A percentile compares a stretch with the other conserved stretches of the same genome.
These are phyloP conservation scores for Scutellaria baicalensis DNA, from an alignment of 257 asterid genomes.

Conservation along the genomic window DNA sequence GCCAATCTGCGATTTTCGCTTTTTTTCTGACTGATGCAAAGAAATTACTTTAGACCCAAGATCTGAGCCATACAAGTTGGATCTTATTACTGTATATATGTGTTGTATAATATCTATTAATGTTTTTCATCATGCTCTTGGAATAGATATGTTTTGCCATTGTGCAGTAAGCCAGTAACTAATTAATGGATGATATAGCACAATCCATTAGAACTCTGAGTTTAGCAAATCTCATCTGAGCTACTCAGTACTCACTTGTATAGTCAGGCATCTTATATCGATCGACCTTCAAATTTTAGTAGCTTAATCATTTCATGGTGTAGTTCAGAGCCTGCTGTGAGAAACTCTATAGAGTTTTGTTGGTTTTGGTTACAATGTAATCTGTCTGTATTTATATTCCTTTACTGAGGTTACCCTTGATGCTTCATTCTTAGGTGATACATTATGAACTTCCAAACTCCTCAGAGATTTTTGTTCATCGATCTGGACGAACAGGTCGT, in stretches of 20 bases:
- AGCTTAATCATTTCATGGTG: background rate
- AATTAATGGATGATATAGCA: too few species aligned
- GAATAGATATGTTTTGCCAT: too few species aligned
- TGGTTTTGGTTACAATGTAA: background rate
- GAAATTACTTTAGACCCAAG: background rate
- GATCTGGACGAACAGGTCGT: slow-evolving; percentile 99
- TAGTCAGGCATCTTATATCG: background rate
- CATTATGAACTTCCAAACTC: slow-evolving; percentile 89
- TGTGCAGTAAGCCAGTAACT: too few species aligned
- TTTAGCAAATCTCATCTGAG: too few species aligned
- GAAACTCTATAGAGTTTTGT: background rate
- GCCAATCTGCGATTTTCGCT: background rate
- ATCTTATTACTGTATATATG: background rate
- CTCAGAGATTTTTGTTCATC: slow-evolving; percentile 86
- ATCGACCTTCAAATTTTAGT: background rate
- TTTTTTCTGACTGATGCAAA: background rate
- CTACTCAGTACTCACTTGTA: background rate
- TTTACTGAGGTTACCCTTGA: background rate
- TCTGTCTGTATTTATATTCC: background rate
- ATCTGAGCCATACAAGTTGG: background rate
- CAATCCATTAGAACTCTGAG: too few species aligned
- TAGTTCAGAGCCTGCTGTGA: background rate
- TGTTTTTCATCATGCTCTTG: background rate
- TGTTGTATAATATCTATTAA: background rate
- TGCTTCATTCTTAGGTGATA: slow-evolving; percentile 50